A percentile compares a stretch with the other conserved stretches of the same genome.
Evolutionary conservation across 768 basidiomycete genomes (phyloP).

Genomic region (Royoungia palumana): DNA sequence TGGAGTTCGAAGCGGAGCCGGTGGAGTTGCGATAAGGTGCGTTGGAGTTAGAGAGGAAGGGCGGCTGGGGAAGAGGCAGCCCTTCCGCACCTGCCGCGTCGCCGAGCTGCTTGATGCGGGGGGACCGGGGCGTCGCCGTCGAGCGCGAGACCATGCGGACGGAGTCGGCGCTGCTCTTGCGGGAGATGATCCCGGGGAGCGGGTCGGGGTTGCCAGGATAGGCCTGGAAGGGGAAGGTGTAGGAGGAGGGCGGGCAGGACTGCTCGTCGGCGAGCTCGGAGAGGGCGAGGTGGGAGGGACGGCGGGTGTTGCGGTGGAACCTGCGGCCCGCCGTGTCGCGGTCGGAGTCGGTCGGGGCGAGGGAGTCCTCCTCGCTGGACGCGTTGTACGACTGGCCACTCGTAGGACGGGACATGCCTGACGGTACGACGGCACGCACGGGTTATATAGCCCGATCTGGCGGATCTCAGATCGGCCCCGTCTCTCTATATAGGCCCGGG

Average conservation of each 20-base stretch:
- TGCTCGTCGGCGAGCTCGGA: conserved; percentile 15
- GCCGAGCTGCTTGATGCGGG: conserved; percentile 18
- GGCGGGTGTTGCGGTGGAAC: conserved; percentile 20
- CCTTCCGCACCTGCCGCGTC: conserved; percentile 16
- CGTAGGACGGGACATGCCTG: background rate
- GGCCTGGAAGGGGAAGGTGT: conserved; percentile 52
- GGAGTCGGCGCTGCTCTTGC: conserved; percentile 43
- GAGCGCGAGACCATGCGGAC: conserved; percentile 28
- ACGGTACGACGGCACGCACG: background rate
- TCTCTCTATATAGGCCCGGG: background rate
- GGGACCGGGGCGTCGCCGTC: conserved; percentile 16
- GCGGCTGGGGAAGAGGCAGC: conserved; percentile 44
- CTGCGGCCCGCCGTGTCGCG: conserved; percentile 22
- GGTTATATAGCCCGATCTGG: conserved; percentile 3
- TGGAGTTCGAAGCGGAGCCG: conserved; percentile 24
- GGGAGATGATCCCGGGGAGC: conserved; percentile 41
- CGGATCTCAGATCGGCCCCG: conserved; percentile 16
- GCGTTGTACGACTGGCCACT: conserved; percentile 14
- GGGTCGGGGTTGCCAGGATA: conserved; percentile 69
- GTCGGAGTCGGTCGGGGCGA: conserved; percentile 28
- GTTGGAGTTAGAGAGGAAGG: conserved; percentile 38
- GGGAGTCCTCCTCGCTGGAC: conserved; percentile 29
- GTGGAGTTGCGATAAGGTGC: conserved; percentile 38
- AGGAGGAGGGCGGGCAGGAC: conserved; percentile 40
- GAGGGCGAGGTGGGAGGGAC: conserved; percentile 26